These are phyloP conservation scores for Arctium lappa DNA, from an alignment of 129 eudicot genomes.

Conservation along the genomic window DNA sequence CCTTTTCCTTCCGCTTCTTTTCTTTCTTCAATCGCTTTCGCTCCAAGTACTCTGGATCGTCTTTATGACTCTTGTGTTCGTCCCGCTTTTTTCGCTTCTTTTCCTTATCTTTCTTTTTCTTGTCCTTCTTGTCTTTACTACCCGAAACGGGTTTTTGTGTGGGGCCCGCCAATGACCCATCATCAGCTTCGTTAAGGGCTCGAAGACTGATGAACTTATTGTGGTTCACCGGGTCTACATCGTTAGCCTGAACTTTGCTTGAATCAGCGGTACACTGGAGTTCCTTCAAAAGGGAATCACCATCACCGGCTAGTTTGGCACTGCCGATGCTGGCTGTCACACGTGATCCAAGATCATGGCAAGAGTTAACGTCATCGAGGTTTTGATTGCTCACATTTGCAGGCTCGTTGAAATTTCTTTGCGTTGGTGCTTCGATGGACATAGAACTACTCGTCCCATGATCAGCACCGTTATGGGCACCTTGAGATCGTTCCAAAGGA, in stretches of 20 bases:
- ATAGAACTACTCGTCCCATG: constrained; percentile 79
- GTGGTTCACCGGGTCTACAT: constrained; percentile 23
- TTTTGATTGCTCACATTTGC: constrained; percentile 50
- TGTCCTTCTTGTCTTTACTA: constrained; percentile 42
- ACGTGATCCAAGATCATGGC: constrained; percentile 85
- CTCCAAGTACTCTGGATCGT: constrained; percentile 71
- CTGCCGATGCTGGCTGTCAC: constrained; percentile 95
- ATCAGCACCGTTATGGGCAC: constrained; percentile 48
- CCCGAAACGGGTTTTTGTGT: constrained; percentile 14
- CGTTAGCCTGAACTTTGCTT: constrained; percentile 48
- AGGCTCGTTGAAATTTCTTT: constrained; percentile 42
- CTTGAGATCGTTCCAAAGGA: constrained; percentile 45
- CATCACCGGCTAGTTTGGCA: constrained; percentile 56
- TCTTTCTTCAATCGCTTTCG: constrained; percentile 71
- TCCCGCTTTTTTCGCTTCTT: constrained; percentile 63
- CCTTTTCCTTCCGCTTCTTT: constrained; percentile 76
- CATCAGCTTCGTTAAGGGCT: constrained; percentile 24
- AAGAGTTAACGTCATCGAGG: constrained; percentile 73
- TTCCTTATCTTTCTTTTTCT: constrained; percentile 60
- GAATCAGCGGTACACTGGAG: constrained; percentile 97
- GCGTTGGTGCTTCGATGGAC: constrained; percentile 75
- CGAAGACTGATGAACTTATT: constrained; percentile 33
- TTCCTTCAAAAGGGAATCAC: constrained; percentile 57
- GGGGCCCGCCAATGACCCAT: constrained; percentile 22
- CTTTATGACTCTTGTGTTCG: constrained; percentile 33